These are phyloP conservation scores for Podospora comata DNA, from an alignment of 495 filamentous ascomycete genomes.

Conservation along the genomic window DNA sequence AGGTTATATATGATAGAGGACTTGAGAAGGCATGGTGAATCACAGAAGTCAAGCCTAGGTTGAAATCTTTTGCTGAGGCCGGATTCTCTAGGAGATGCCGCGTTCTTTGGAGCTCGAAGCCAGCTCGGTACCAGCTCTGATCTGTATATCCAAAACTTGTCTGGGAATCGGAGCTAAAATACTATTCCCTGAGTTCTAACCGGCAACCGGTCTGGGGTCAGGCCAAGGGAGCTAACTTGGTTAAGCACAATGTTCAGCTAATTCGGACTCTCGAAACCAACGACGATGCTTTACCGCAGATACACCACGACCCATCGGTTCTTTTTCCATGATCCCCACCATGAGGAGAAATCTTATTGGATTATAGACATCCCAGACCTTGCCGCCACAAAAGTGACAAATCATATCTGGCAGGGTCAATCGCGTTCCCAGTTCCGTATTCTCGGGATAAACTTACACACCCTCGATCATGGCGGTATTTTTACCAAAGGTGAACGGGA, in stretches of 20 bases:
- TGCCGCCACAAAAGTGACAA: background rate
- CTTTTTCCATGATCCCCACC: background rate
- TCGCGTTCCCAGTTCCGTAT: background rate
- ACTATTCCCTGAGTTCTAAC: background rate
- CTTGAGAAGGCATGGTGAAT: background rate
- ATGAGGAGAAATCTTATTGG: background rate
- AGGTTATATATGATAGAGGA: too few species aligned
- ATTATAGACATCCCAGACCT: background rate
- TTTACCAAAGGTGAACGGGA: too few species aligned
- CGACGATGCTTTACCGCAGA: background rate
- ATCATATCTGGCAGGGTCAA: background rate
- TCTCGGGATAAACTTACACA: background rate
- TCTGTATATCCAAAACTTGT: background rate
- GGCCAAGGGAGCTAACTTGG: background rate
- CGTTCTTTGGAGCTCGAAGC: background rate
- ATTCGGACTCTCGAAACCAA: background rate
- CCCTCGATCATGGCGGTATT: background rate
- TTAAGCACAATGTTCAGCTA: background rate
- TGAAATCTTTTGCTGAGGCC: too few species aligned
- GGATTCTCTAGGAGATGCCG: background rate
- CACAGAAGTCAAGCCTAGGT: background rate
- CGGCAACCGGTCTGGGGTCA: background rate
- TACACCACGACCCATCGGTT: background rate
- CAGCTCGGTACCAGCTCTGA: background rate
- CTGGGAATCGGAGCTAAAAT: background rate